These are phyloP conservation scores for Mycena epipterygia DNA, from an alignment of 768 basidiomycete species.

Conservation along the genomic window DNA sequence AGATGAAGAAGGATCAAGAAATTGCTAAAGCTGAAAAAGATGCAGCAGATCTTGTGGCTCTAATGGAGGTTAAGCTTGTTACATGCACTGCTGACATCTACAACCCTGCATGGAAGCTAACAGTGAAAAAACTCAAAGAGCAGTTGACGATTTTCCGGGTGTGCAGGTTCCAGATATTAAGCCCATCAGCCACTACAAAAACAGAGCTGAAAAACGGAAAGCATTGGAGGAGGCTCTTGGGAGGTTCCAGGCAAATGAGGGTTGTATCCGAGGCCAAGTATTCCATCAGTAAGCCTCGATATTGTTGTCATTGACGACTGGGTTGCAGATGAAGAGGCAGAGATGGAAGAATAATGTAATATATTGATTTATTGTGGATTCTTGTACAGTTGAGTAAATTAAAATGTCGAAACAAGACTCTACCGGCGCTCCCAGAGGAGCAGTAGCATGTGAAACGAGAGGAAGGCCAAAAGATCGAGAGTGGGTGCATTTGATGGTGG, in stretches of 20 bases:
- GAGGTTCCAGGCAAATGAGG: background rate
- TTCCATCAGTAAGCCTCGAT: slow-evolving; percentile 23
- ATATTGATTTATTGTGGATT: too few relatives aligned
- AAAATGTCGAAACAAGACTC: background rate
- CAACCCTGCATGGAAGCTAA: background rate
- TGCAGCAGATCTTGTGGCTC: background rate
- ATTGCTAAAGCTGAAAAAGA: background rate
- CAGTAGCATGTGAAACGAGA: background rate
- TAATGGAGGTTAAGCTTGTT: background rate
- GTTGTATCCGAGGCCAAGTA: background rate
- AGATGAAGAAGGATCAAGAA: background rate
- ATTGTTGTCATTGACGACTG: slow-evolving; percentile 38
- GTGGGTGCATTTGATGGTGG: background rate
- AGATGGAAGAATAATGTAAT: slow-evolving; percentile 27
- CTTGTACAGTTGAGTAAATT: background rate
- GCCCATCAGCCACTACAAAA: background rate
- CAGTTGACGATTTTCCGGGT: background rate
- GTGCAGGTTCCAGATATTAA: background rate
- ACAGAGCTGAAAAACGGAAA: background rate
- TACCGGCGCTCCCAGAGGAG: too few relatives aligned
- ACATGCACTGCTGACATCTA: background rate
- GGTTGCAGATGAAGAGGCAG: slow-evolving; percentile 31
- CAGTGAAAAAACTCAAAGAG: background rate
- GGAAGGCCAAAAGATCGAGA: background rate
- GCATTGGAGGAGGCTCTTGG: background rate